phyloP scores from a whole-genome alignment of 129 eudicot genomes.

The Ambrosia trifida region DNA sequence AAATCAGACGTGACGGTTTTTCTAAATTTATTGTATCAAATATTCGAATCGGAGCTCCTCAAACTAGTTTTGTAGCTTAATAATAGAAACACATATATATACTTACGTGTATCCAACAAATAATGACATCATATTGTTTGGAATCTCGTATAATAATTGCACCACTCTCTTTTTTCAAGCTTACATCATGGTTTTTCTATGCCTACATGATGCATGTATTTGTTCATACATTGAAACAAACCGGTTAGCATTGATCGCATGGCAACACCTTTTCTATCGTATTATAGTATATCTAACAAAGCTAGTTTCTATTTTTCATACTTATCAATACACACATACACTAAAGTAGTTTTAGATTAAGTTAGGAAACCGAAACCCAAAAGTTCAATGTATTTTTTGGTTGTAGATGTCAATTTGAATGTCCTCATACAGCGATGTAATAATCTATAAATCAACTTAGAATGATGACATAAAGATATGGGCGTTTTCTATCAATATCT shows the following conservation, averaged over 20 bases:
- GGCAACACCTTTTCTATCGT: not conserved
- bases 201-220: constrained; percentile 28
- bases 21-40: too few relatives aligned
- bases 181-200: constrained; percentile 18
- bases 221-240: constrained; percentile 17
- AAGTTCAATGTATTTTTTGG: too few relatives aligned
- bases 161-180: not conserved
- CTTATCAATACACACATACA: too few relatives aligned
- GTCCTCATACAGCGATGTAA: too few relatives aligned
- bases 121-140: constrained; percentile 28
- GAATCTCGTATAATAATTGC: constrained; percentile 16
- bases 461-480: too few relatives aligned
- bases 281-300: too few relatives aligned
- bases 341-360: too few relatives aligned
- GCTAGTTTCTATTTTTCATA: too few relatives aligned
- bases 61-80: constrained; percentile 7
- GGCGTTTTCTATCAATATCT: too few relatives aligned
- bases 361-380: too few relatives aligned
- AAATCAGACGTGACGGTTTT: not conserved
- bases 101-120: constrained; percentile 19
- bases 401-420: too few relatives aligned
- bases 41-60: not conserved
- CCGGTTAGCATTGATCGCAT: not conserved
- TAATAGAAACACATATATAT: constrained; percentile 8
- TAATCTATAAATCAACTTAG: too few relatives aligned